Base-by-base conservation (phyloP, 2,329 filamentous ascomycete species). In the Zarea fungicola region DNA sequence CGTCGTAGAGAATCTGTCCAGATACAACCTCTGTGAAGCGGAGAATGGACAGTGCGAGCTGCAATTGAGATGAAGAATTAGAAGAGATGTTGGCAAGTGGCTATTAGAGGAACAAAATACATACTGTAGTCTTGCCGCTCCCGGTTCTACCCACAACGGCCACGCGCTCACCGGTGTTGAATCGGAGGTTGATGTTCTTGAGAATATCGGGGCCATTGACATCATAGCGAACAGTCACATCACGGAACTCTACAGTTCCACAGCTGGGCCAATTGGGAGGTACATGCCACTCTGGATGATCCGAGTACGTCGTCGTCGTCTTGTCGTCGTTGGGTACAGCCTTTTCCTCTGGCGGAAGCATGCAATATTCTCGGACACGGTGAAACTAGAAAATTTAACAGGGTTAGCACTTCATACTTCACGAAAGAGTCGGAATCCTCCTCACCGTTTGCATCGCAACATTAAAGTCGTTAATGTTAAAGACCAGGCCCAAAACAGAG, bases 111-210 rank as follows among this genome's bases (percentile, higher is more conserved):
- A n/a, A n/a, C n/a, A n/a, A n/a, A n/a, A n/a, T n/a, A 63, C 73
- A 63, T 61, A 92, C 76, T 0, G 89, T 95, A 42, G 84, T 89
- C 65, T 95, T 95, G 4, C 89, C 89, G 4, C 85, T 89, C 0
- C 87, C 84, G 0, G 89, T 95, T 10, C 89, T 80, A 3, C 89
- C 89, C 11, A 91, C 85, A 18, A 95, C 75, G 0, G 88, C 89
- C 1, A 87, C 87, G 44, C 85, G 84, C 46, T 87, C 85, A 1
- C 89, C 87, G 0, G 84, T 85, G 7, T 67, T 69, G 54, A 79
- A 75, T 26, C 68, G 70, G 32, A 79, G 65, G 50, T 70, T 77
- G 45, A 80, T 63, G 28, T 76, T 62, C 28, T 72, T 74, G 22
- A 80, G 64, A 29, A 80, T 72, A 47, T 77, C 68, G 35, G 69